Percentiles rank a stretch among this genome's conserved stretches.
Conservation (phyloP, 2,329 filamentous ascomycete species). For the Didymella lethalis region DNA sequence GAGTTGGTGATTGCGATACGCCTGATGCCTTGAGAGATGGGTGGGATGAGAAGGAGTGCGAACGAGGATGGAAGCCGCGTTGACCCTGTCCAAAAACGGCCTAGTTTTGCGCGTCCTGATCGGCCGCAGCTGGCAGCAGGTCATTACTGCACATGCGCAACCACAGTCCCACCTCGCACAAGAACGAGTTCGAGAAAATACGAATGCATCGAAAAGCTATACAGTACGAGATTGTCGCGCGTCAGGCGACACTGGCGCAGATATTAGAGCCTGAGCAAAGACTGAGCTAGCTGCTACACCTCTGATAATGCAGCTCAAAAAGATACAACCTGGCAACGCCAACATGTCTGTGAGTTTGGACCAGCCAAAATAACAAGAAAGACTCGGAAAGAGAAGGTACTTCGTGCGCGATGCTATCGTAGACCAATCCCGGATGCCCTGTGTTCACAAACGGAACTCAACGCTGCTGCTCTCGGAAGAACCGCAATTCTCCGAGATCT, state of each 20-base stretch:
- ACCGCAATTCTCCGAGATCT: background rate
- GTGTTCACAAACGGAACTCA: background rate
- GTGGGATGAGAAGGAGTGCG: background rate
- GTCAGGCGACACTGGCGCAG: background rate
- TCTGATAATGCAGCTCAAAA: background rate
- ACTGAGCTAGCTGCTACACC: background rate
- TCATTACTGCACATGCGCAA: background rate
- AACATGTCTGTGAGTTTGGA: background rate
- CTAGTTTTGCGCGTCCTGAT: background rate
- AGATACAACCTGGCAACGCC: background rate
- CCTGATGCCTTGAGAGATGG: background rate
- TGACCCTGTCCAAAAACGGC: background rate
- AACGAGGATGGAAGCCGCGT: background rate
- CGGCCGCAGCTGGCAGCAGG: background rate
- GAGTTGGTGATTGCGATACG: background rate
- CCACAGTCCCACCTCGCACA: background rate
- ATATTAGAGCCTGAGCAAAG: background rate
- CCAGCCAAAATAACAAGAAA: background rate
- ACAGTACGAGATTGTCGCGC: background rate
- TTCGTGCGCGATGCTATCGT: background rate
- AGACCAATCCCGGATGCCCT: background rate
- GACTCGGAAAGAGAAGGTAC: background rate
- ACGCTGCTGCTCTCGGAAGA: slow-evolving; percentile 1
- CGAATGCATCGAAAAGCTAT: background rate
- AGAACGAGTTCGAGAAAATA: background rate